Evolutionary conservation across 2,329 filamentous ascomycete species (phyloP), one percentile per base, ranked within the genome.

Genomic region (Monosporascus sp.): DNA sequence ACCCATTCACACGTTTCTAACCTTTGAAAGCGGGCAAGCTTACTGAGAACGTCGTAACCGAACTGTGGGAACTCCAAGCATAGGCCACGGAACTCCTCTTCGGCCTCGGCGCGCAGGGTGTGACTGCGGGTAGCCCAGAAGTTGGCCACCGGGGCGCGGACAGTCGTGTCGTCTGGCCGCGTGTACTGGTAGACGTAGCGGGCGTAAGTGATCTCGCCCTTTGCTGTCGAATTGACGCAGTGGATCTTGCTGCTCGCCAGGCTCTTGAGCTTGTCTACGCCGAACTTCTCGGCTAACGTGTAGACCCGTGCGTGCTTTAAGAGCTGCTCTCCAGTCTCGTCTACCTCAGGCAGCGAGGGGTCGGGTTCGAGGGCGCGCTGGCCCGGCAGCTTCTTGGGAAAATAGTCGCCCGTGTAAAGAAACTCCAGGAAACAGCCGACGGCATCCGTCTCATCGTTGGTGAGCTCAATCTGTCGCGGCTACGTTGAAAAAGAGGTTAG

Each of bases 51-150:
- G 70, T 97, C 92, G 75, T 92, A 97, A 66, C 88, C 88, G 68
- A 97, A 97, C 68, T 95, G 88, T 18, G 92, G 92, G 68, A 86
- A 91, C 73, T 96, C 89, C 68, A 96, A 74, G 74, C 92, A 96
- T 72, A 96, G 83, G 46, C 80, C 71, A 69, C 86, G 85, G 81
- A 96, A 96, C 72, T 95, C 89, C 7, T 83, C 80, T 71, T 95
- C 90, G 38, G 91, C 90, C 72, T 96, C 90, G 71, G 92, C 81
- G 18, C 92, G 87, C 58, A 96, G 76, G 14, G 89, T 86, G 73
- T 94, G 91, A 55, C 82, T 86, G 56, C 89, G 80, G 47, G 82
- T 87, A 6, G 91, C 91, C 91, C 91, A 96, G 77, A 95, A 96
- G 51, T 86, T 87, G n/a, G 89, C 91, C 49, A 96, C 85, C 1